Conservation (phyloP, 2,329 filamentous ascomycete species). For the Microdochium bolleyi region DNA sequence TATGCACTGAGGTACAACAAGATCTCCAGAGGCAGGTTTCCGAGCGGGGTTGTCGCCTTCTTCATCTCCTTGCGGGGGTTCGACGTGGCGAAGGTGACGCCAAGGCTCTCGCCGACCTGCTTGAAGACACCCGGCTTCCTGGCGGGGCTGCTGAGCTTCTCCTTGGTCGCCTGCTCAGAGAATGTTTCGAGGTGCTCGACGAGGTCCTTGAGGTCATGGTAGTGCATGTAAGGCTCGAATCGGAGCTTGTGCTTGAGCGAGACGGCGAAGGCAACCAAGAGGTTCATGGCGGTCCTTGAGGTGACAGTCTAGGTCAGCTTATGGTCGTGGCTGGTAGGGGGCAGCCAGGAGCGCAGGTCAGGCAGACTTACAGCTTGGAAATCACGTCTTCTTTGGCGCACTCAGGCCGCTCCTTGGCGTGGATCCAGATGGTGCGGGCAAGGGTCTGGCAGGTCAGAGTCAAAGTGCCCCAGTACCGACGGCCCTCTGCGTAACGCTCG, state of each 20-base stretch:
- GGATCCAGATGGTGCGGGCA: slow-evolving; percentile 77
- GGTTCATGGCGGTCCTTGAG: slow-evolving; percentile 58
- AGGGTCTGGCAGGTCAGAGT: slow-evolving; percentile 58
- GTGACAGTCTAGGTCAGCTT: slow-evolving; percentile 6
- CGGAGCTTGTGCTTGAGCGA: slow-evolving; percentile 75
- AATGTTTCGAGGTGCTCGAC: slow-evolving; percentile 70
- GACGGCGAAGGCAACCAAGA: slow-evolving; percentile 70
- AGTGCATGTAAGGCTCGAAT: slow-evolving; percentile 74
- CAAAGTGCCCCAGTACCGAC: slow-evolving; percentile 54
- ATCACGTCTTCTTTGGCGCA: slow-evolving; percentile 59
- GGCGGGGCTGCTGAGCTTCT: slow-evolving; percentile 25
- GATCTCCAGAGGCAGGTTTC: slow-evolving; percentile 79
- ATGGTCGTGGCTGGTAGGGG: neutral
- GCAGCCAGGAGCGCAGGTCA: slow-evolving; percentile 24
- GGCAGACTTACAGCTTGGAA: slow-evolving; percentile 44
- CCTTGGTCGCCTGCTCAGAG: slow-evolving; percentile 44
- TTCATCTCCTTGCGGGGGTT: slow-evolving; percentile 77
- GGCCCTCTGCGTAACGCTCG: slow-evolving; percentile 56
- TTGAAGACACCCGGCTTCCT: slow-evolving; percentile 49
- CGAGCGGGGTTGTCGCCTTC: slow-evolving; percentile 61
- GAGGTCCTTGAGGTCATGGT: slow-evolving; percentile 63
- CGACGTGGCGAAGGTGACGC: slow-evolving; percentile 66
- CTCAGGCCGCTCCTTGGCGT: slow-evolving; percentile 53
- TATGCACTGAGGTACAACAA: slow-evolving; percentile 64
- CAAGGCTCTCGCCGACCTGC: slow-evolving; percentile 62